These are phyloP conservation scores for Chara braunii DNA, from an alignment of 139 green algal genomes.

Conservation along the genomic window DNA sequence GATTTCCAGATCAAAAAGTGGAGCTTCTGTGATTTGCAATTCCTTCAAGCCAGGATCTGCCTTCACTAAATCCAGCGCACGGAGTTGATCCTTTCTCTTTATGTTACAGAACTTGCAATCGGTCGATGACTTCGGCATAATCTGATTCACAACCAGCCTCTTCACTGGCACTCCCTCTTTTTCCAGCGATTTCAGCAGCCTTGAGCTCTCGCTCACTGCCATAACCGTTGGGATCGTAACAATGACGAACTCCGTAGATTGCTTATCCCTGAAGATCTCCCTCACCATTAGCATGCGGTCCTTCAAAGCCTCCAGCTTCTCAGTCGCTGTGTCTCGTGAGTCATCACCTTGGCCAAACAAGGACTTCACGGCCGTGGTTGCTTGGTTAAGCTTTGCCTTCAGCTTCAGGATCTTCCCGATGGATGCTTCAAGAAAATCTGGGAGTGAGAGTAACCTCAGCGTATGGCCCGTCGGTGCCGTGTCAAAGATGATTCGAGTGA, in stretches of 20 bases:
- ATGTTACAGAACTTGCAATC: constrained; percentile 43
- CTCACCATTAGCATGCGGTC: constrained; percentile 35
- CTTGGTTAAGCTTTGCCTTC: constrained; percentile 66
- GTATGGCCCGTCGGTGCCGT: constrained; percentile 97
- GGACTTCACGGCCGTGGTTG: constrained; percentile 63
- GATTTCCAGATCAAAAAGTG: constrained; percentile 93
- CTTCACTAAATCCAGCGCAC: constrained; percentile 63
- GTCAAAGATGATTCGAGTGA: constrained; percentile 95
- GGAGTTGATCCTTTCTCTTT: constrained; percentile 69
- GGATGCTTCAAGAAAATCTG: constrained; percentile 87
- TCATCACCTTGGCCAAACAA: constrained; percentile 66
- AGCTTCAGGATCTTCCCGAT: constrained; percentile 67
- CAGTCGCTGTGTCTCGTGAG: constrained; percentile 45
- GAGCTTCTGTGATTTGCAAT: constrained; percentile 71
- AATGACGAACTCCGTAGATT: constrained; percentile 87
- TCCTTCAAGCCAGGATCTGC: constrained; percentile 60
- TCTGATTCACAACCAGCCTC: constrained; percentile 87
- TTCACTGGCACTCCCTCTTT: constrained; percentile 73
- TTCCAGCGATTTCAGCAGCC: constrained; percentile 65
- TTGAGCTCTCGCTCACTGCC: constrained; percentile 75
- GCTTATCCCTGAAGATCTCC: constrained; percentile 74
- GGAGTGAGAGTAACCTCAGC: constrained; percentile 85
- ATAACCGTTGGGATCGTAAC: constrained; percentile 96
- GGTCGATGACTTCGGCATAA: constrained; percentile 34
- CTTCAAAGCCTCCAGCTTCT: constrained; percentile 62